Conservation (phyloP, 345 rosid genomes). For the Salix purpurea region DNA sequence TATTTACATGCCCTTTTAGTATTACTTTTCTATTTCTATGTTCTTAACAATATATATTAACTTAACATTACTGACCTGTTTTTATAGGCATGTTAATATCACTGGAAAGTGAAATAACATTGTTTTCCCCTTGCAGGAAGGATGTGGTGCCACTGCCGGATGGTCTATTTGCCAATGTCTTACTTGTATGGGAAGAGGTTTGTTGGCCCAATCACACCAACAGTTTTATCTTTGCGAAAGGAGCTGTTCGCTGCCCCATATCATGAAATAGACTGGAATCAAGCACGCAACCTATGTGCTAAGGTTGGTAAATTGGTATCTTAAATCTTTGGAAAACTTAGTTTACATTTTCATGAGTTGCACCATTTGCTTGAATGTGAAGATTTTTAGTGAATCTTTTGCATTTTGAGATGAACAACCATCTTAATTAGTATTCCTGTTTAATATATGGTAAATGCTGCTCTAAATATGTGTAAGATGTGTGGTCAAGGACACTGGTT, state of each 20-base stretch:
- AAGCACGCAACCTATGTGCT: conserved; percentile 81
- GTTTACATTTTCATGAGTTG: neutral
- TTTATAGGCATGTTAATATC: neutral
- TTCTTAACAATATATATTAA: neutral
- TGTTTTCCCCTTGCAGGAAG: conserved; percentile 54
- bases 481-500: neutral
- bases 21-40: neutral
- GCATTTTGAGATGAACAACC: neutral
- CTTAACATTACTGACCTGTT: neutral
- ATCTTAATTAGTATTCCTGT: neutral
- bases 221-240: conserved; percentile 77
- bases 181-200: conserved; percentile 91
- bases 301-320: conserved; percentile 54
- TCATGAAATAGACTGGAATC: conserved; percentile 84
- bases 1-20: neutral
- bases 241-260: conserved; percentile 77
- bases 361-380: neutral
- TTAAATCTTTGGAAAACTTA: conserved; percentile 4
- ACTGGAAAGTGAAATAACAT: neutral
- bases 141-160: conserved; percentile 99
- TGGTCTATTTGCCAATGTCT: conserved; percentile 99
- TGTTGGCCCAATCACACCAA: conserved; percentile 89
- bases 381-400: neutral
- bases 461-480: neutral
- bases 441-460: neutral